Percentiles rank a stretch among this genome's conserved stretches.
Evolutionary conservation across 106 monocot genomes (phyloP).

Genomic region (Platanthera zijinensis): DNA sequence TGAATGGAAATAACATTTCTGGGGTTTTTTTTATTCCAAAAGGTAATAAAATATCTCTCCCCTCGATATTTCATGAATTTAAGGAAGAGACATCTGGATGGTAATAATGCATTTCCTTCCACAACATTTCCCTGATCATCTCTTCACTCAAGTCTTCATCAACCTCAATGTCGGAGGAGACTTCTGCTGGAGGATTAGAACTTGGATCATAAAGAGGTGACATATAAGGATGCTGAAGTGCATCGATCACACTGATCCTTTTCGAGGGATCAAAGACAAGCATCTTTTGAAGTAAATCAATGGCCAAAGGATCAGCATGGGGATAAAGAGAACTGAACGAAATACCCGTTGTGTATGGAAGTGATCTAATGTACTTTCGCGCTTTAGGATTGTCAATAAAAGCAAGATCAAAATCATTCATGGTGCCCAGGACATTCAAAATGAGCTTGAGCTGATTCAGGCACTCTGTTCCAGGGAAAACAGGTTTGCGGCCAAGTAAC

Average conservation of each 20-base stretch:
- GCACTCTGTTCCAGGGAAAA: slow-evolving; percentile 69
- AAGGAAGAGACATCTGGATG: slow-evolving; percentile 35
- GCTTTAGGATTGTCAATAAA: slow-evolving; percentile 74
- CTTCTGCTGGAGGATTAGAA: slow-evolving; percentile 37
- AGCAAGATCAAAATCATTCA: slow-evolving; percentile 39
- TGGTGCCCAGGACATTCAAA: slow-evolving; percentile 53
- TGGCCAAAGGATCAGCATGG: slow-evolving; percentile 51
- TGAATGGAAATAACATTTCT: no score
- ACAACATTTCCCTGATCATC: slow-evolving; percentile 62
- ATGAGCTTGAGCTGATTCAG: slow-evolving; percentile 76
- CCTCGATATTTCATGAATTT: background rate
- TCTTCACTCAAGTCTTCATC: slow-evolving; percentile 54
- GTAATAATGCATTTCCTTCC: slow-evolving; percentile 60
- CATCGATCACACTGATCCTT: slow-evolving; percentile 61
- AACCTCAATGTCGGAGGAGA: slow-evolving; percentile 57
- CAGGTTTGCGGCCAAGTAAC: slow-evolving; percentile 64
- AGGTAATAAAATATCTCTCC: background rate
- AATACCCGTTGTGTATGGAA: slow-evolving; percentile 42
- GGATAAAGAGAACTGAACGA: slow-evolving; percentile 41
- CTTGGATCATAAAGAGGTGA: slow-evolving; percentile 64
- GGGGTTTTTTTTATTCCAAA: background rate
- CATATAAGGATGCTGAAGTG: slow-evolving; percentile 68
- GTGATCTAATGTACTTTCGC: slow-evolving; percentile 50
- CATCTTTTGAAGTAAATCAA: slow-evolving; percentile 64
- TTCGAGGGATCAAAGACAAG: slow-evolving; percentile 65